phyloP scores from a whole-genome alignment of 768 basidiomycete species.

The Collybia mongolica region DNA sequence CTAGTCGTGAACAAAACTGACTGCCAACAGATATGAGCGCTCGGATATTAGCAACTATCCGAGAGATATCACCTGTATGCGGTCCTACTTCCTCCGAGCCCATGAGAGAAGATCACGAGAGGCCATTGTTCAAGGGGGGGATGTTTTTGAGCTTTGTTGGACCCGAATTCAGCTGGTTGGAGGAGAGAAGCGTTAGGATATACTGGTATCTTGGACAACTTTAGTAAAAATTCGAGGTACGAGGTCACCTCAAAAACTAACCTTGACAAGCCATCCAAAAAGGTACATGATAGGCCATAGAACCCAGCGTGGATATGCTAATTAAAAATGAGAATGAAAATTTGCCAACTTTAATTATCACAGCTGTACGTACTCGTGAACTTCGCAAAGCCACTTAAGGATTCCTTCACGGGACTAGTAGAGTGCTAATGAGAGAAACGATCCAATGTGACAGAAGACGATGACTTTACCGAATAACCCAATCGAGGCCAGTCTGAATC shows the following conservation, averaged over 20 bases:
- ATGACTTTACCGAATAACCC: conserved; percentile 53
- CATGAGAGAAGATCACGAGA: conserved; percentile 83
- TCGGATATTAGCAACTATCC: not conserved
- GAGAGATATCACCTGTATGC: conserved; percentile 53
- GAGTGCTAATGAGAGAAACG: not conserved
- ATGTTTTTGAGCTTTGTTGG: conserved; percentile 6
- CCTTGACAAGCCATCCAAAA: conserved; percentile 49
- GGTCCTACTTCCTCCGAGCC: conserved; percentile 71
- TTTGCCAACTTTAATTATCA: not conserved
- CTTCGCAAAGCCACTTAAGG: conserved; percentile 45
- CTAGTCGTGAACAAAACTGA: conserved; percentile 70
- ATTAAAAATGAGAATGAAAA: not conserved
- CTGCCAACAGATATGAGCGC: conserved; percentile 26
- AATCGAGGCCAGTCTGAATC: conserved; percentile 37
- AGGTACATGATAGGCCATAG: conserved; percentile 51
- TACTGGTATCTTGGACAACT: conserved; percentile 48
- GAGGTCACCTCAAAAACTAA: conserved; percentile 11
- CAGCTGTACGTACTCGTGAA: conserved; percentile 40
- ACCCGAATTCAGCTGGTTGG: conserved; percentile 23
- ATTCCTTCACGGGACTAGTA: conserved; percentile 41
- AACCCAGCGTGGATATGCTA: conserved; percentile 39
- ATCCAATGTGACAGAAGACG: not conserved
- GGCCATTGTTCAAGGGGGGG: conserved; percentile 52
- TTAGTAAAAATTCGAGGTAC: not conserved
- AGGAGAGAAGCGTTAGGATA: conserved; percentile 55